Percentiles rank a stretch among this genome's conserved stretches.
Evolutionary conservation across 371 early-diverging fungal genomes (phyloP).

Genomic region (Rhizopus microsporus): DNA sequence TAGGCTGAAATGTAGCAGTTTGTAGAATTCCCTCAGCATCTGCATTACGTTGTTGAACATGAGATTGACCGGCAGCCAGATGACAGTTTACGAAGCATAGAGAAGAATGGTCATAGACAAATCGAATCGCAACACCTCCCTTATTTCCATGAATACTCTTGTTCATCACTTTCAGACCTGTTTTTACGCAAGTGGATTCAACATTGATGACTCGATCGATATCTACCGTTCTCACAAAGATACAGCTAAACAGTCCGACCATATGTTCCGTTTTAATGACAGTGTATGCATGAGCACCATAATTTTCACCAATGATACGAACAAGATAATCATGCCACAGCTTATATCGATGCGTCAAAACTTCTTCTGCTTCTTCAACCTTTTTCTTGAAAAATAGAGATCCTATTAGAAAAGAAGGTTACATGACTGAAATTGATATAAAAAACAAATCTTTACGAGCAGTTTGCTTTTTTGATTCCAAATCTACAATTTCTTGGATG

Average conservation of each 20-base stretch:
- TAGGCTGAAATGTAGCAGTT: conserved; percentile 51
- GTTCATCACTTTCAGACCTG: conserved; percentile 72
- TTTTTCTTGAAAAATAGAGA: conserved; percentile 62
- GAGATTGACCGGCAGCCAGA: conserved; percentile 82
- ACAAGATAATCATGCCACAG: conserved; percentile 74
- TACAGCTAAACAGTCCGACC: conserved; percentile 76
- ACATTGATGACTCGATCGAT: conserved; percentile 21
- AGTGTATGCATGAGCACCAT: conserved; percentile 52
- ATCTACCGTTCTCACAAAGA: conserved; percentile 58
- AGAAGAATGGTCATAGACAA: conserved; percentile 75
- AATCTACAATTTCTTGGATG: conserved; percentile 87
- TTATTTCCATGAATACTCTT: conserved; percentile 76
- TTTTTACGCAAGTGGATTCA: conserved; percentile 59
- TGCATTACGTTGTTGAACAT: conserved; percentile 71
- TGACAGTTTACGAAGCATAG: conserved; percentile 87
- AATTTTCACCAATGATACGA: conserved; percentile 51
- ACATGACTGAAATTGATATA: conserved; percentile 24
- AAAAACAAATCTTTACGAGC: conserved; percentile 55
- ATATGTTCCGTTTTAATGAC: conserved; percentile 67
- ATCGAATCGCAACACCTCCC: conserved; percentile 83
- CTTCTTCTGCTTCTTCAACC: conserved; percentile 56
- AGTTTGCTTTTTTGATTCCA: conserved; percentile 74
- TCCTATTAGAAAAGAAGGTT: conserved; percentile 34
- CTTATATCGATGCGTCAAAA: conserved; percentile 58
- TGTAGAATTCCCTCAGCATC: conserved; percentile 76